These are phyloP conservation scores for Solanum dulcamara DNA, from an alignment of 257 asterid genomes.

Conservation along the genomic window DNA sequence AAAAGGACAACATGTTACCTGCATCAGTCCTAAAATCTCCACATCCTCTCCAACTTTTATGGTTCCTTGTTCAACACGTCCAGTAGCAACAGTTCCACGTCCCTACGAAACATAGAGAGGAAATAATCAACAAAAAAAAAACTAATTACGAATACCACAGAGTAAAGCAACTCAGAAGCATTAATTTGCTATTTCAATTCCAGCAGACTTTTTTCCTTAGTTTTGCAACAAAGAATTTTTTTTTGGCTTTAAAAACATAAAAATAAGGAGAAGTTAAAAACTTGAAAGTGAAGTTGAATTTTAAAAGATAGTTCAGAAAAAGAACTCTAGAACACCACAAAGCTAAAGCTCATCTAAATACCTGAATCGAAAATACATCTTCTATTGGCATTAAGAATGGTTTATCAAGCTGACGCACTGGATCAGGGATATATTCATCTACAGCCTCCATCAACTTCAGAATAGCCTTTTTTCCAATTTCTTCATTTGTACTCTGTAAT, in stretches of 20 bases:
- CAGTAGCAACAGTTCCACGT: slow-evolving; percentile 99
- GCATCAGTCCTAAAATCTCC: slow-evolving; percentile 79
- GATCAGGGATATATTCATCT: slow-evolving; percentile 93
- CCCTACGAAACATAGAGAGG: slow-evolving; percentile 38
- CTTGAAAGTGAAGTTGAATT: background rate
- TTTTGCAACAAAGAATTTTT: background rate
- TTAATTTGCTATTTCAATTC: background rate
- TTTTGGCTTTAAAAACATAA: background rate
- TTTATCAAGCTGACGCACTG: slow-evolving; percentile 83
- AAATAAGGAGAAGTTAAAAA: background rate
- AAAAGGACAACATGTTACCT: slow-evolving; percentile 24
- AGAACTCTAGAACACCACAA: background rate
- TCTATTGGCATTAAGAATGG: slow-evolving; percentile 97
- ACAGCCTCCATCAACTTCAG: slow-evolving; percentile 95
- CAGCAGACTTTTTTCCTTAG: background rate
- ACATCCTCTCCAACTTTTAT: slow-evolving; percentile 96
- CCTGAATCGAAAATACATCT: slow-evolving; percentile 99
- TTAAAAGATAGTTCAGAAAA: background rate
- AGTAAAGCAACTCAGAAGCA: background rate
- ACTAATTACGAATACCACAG: background rate
- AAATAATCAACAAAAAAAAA: background rate
- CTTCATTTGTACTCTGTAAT: slow-evolving; percentile 83
- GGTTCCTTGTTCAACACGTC: slow-evolving; percentile 93
- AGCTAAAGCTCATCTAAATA: background rate
- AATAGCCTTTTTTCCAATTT: slow-evolving; percentile 76